Evolutionary conservation across 2,329 filamentous ascomycete species (phyloP), one percentile per base, ranked within the genome.

Genomic region (Colletotrichum musicola): DNA sequence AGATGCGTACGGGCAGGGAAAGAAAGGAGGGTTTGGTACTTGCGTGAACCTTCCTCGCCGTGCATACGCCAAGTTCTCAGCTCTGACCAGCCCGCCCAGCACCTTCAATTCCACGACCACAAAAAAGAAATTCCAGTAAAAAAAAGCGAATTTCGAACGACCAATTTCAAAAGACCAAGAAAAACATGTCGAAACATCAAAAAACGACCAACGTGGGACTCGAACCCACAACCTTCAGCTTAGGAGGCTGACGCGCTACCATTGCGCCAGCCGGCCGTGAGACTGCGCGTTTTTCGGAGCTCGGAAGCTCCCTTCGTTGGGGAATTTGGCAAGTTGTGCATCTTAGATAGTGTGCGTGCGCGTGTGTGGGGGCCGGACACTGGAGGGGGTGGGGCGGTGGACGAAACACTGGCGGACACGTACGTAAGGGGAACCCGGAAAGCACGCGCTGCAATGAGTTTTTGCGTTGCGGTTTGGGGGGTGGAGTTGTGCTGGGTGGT

Each of bases 161-260:
- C 16, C 10, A 13, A 7, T 25, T 2, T 13, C 4, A 13, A 12
- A 22, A 49, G 20, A 25, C n/a, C 4, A 12, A 25, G 2, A 20
- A 20, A 18, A 40, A 25, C 27, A 14, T 1, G 7, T 25, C 13
- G 55, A 30, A 65, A 55, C 20, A 12, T 6, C 1, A 3, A 6
- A 25, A n/a, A 60, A 54, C 62, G 66, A 69, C 66, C 66, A 66
- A 69, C 66, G 62, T 66, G 66, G 66, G 66, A 69, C 66, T 69
- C 66, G 66, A 69, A 69, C 66, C 66, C 66, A 69, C 62, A 69
- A 69, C 56, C 66, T 69, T 69, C 66, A 64, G 66, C 59, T 62
- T 69, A 69, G 66, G 66, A 69, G 63, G 64, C 66, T 64, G 66
- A 69, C 66, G 66, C 66, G 62, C 63, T 65, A 69, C 66, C 66